phyloP scores from a whole-genome alignment of 2,329 filamentous ascomycete species.

The Aquanectria penicillioides region DNA sequence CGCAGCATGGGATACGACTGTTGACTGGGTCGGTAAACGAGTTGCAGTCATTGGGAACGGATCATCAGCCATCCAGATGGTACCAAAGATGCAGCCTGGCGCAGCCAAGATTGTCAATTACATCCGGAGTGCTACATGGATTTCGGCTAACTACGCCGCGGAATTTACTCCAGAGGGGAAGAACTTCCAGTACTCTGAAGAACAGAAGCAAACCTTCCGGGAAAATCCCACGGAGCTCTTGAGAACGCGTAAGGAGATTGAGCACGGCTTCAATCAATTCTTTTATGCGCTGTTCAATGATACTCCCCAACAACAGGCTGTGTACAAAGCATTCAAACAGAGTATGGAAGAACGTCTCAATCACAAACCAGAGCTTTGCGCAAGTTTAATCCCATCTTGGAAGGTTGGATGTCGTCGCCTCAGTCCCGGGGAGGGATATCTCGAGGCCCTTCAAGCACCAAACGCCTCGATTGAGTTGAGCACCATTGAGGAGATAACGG shows the following conservation, averaged over 20 bases:
- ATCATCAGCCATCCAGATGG: conserved; percentile 61
- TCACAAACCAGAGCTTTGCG: conserved; percentile 12
- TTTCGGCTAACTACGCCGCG: conserved; percentile 32
- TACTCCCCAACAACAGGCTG: not conserved
- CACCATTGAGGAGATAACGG: conserved; percentile 15
- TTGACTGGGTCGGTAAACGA: conserved; percentile 54
- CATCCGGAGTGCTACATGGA: conserved; percentile 41
- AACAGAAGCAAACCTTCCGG: conserved; percentile 48
- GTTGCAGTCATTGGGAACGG: conserved; percentile 63
- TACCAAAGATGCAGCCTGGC: conserved; percentile 52
- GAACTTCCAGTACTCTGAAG: conserved; percentile 43
- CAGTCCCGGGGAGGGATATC: conserved; percentile 36
- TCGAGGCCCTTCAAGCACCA: conserved; percentile 36
- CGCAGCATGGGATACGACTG: conserved; percentile 34
- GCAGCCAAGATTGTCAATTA: conserved; percentile 33
- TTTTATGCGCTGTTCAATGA: not conserved
- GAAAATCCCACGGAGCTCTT: conserved; percentile 51
- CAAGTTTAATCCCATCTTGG: conserved; percentile 31
- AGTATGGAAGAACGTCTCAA: conserved; percentile 20
- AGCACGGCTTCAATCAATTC: conserved; percentile 30
- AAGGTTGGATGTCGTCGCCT: conserved; percentile 37
- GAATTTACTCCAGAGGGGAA: conserved; percentile 30
- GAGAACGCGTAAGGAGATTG: conserved; percentile 51
- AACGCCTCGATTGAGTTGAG: conserved; percentile 11
- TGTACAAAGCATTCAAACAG: not conserved